Evolutionary conservation across 1,139 yeast genomes (phyloP).

Genomic region (Zygotorulaspora mrakii): DNA sequence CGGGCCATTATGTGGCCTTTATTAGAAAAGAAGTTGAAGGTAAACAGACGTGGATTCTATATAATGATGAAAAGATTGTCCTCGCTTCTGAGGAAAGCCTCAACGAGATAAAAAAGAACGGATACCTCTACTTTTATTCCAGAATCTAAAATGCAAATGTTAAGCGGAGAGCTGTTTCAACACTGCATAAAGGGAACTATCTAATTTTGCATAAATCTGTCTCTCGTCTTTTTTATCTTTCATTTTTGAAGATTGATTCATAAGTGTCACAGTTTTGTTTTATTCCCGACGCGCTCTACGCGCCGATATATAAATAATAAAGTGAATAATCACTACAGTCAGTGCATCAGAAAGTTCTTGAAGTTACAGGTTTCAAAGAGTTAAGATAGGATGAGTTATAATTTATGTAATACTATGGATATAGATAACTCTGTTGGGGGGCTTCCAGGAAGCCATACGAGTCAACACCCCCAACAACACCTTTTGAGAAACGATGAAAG

Average conservation of each 20-base stretch:
- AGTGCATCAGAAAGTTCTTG: too few species aligned
- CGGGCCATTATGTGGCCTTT: constrained; percentile 94
- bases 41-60: constrained; percentile 68
- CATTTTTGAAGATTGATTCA: neutral
- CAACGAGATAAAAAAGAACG: constrained; percentile 58
- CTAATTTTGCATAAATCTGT: neutral
- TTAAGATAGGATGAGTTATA: neutral
- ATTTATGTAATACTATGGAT: neutral
- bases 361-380: too few species aligned
- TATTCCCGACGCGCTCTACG: constrained; percentile 1
- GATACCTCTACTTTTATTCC: constrained; percentile 50
- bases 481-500: neutral
- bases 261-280: neutral
- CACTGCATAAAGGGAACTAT: too few species aligned
- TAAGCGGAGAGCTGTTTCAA: neutral
- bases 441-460: neutral
- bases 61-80: constrained; percentile 92
- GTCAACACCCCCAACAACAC: neutral
- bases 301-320: neutral
- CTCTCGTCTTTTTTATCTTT: neutral
- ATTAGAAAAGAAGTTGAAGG: constrained; percentile 46
- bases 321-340: too few species aligned
- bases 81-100: constrained; percentile 56
- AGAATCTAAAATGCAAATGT: constrained; percentile 10
- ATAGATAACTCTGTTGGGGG: neutral